phyloP scores from a whole-genome alignment of 2,329 filamentous ascomycete species.

The Cladosporium sp. region DNA sequence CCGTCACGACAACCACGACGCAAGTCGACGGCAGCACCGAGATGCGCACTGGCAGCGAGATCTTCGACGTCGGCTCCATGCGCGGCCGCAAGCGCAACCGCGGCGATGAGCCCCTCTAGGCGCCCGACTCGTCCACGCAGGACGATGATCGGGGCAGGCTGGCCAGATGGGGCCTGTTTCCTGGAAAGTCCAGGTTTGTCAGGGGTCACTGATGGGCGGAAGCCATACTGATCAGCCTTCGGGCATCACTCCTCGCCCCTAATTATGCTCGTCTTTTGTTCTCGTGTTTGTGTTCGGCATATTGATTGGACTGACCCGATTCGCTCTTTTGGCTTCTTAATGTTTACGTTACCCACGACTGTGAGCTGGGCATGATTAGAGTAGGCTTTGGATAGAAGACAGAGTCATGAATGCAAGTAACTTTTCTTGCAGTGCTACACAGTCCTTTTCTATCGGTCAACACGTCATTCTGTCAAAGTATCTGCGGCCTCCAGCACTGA shows the following conservation, averaged over 20 bases:
- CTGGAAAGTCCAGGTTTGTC: background rate
- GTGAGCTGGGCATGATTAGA: background rate
- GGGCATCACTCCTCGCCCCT: no score
- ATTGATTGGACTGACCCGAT: no score
- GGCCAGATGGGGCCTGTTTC: background rate
- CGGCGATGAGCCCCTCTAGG: slow-evolving; percentile 10
- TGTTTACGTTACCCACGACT: background rate
- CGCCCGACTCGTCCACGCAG: slow-evolving; percentile 4
- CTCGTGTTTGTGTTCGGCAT: no score
- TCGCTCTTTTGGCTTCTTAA: background rate
- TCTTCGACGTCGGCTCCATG: slow-evolving; percentile 10
- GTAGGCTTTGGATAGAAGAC: background rate
- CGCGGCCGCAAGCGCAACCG: slow-evolving; percentile 5
- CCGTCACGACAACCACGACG: background rate
- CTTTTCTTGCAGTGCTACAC: background rate
- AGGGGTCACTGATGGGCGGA: background rate
- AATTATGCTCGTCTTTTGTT: no score
- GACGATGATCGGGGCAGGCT: slow-evolving; percentile 1
- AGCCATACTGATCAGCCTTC: background rate
- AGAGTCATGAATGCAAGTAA: background rate
- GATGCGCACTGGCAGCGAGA: slow-evolving; percentile 7
- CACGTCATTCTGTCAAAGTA: no score
- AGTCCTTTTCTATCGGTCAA: no score
- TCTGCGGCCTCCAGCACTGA: no score
- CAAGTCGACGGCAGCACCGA: slow-evolving; percentile 5